Base-by-base conservation (phyloP, 2,329 filamentous ascomycete species). In the Diaporthe helianthi region DNA sequence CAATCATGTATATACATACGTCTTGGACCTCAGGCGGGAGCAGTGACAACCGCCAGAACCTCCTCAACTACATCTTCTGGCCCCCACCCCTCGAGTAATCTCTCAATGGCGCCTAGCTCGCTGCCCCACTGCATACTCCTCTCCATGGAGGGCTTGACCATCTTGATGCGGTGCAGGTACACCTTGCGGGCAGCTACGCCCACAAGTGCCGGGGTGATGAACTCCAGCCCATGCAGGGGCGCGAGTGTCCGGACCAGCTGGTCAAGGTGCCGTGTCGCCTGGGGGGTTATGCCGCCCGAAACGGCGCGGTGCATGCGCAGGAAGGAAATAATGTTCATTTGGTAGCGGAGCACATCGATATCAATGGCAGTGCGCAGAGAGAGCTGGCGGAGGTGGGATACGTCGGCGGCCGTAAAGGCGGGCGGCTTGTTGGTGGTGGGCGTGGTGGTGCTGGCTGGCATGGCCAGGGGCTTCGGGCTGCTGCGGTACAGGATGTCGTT, bases 91-190 rank as follows among this genome's bases (percentile, higher is more conserved):
- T 91, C 87, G 2, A 98, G 80, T 60, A 94, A 74, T 19, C 86
- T 84, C 72, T 87, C 84, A 1, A 98, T 88, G 4, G 92, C 92
- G 36, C 86, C 84, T 0, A 91, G 73, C 65, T 92, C 89, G 78
- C 95, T 98, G 0, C 96, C 96, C 89, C 97, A 99, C 78, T 97
- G 93, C 83, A 97, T 86, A 78, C 94, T 98, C 58, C 94, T 86
- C 81, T 98, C 96, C 69, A 89, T 88, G 71, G 89, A 86, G 1
- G 93, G 86, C 1, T 81, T 80, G 0, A 91, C 88, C 67, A 98
- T 86, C 17, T 87, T 80, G 38, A 99, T 89, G 10, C 94, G 90
- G 80, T 99, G 96, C 22, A 92, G 85, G 76, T 97, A 99, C 29
- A 97, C 87, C 81, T 98, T 98, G 71, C 89, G 89, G 2, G 91